A percentile compares a stretch with the other conserved stretches of the same genome.
Evolutionary conservation across 352 stramenopile genomes (phyloP).

Genomic region (Elongisporangium anandrum): DNA sequence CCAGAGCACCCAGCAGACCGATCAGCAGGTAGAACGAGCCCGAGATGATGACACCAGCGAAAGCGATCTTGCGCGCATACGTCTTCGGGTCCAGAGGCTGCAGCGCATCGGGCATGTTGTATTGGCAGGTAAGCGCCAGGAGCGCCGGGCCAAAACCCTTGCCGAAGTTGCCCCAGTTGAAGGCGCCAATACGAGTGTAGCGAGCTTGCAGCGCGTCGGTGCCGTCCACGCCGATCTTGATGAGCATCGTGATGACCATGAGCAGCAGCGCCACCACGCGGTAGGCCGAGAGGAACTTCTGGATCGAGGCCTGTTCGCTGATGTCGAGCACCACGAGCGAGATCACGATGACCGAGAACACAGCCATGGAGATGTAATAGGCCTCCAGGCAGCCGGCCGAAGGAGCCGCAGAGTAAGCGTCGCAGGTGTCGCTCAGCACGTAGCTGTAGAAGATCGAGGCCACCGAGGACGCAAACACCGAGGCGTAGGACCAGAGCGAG

Average conservation of each 20-base stretch:
- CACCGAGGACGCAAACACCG: constrained; percentile 83
- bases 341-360: constrained; percentile 73
- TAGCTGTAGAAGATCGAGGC: constrained; percentile 77
- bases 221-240: constrained; percentile 69
- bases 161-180: constrained; percentile 81
- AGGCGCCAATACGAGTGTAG: constrained; percentile 39
- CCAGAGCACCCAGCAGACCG: constrained; percentile 61
- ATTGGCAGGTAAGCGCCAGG: constrained; percentile 85
- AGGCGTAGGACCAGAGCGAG: constrained; percentile 81
- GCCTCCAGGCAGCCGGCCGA: constrained; percentile 46
- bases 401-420: constrained; percentile 54
- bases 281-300: constrained; percentile 82
- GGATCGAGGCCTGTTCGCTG: constrained; percentile 73
- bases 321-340: constrained; percentile 84
- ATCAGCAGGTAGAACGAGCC: constrained; percentile 73
- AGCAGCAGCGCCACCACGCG: constrained; percentile 71
- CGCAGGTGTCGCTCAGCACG: constrained; percentile 52
- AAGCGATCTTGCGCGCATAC: constrained; percentile 55
- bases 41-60: constrained; percentile 56
- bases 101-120: constrained; percentile 83
- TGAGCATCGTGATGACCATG: constrained; percentile 72
- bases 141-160: constrained; percentile 78
- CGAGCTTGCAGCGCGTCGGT: constrained; percentile 28
- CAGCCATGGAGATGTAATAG: constrained; percentile 75
- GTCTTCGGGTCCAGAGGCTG: constrained; percentile 75